These are phyloP conservation scores for Fraxinus greggii DNA, from an alignment of 305 asterid species.

Conservation along the genomic window DNA sequence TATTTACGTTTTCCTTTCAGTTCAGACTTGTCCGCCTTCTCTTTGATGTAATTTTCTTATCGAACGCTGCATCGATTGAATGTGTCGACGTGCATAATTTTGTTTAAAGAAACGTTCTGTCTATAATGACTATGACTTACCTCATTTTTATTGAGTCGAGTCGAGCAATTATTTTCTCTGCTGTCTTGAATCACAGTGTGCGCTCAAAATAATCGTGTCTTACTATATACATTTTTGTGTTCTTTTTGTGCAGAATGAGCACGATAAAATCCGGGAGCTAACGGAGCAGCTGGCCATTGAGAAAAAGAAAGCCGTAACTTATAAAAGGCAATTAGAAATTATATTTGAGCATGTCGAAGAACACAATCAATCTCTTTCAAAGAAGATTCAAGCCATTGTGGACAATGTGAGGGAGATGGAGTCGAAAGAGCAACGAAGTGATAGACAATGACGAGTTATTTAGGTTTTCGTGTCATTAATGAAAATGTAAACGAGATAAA, in stretches of 20 bases:
- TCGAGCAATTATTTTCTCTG: not conserved
- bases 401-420: constrained; percentile 78
- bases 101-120: not conserved
- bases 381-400: constrained; percentile 73
- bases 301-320: constrained; percentile 80
- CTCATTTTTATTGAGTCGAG: not conserved
- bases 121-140: not conserved
- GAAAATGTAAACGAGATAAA: constrained; percentile 4
- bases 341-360: constrained; percentile 87
- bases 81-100: not conserved
- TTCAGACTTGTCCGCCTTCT: not conserved
- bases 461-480: constrained; percentile 6
- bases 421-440: constrained; percentile 50
- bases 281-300: constrained; percentile 83
- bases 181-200: not conserved
- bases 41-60: not conserved
- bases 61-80: not conserved
- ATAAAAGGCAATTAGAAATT: constrained; percentile 86
- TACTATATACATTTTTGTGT: not conserved
- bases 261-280: constrained; percentile 80
- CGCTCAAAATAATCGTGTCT: not conserved
- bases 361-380: constrained; percentile 72
- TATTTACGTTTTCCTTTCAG: not conserved
- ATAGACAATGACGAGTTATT: constrained; percentile 34
- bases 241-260: constrained; percentile 59